Base-by-base conservation (phyloP, 2,329 filamentous ascomycete species). In the Madurella mycetomatis region DNA sequence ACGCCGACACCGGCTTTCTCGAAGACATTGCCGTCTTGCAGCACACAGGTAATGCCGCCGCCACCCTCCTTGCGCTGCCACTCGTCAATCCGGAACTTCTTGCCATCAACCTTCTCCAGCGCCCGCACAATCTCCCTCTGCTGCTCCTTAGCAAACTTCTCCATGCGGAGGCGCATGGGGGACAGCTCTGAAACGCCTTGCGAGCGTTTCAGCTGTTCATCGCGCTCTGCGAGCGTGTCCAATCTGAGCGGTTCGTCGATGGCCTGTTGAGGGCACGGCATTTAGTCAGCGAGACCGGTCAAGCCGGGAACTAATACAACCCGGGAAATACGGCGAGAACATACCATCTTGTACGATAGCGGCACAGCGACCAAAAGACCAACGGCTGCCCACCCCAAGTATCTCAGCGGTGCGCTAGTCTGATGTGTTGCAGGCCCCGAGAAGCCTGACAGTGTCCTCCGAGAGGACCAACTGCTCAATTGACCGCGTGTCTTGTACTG, bases 1-100 rank as follows among this genome's bases (percentile, higher is more conserved):
- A 92, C 92, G 67, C 95, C 96, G 56, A 97, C 91, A 31, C 94
- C 94, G 43, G 89, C 94, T 75, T 99, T 99, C 72, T 99, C 94
- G 66, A 99, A 99, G 48, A 96, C 90, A 59, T 95, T 92, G 62
- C 94, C 92, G 61, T 96, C 91, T 71, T 99, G 94, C 16, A 99
- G 78, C 40, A 99, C 92, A 72, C 92, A 96, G 15, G 90, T 95
- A 64, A 92, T 92, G 61, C 94, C 94, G 53, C 94, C 94, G 41
- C 94, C 94, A 51, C 94, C 94, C 67, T 91, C 86, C 54, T 88
- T 86, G 49, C 94, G 85, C 58, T 84, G 80, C 94, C 94, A 99
- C 61, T 87, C 86, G 73, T 99, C 94, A 56, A 84, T 77, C 56
- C 82, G 81, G 76, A 99, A 99, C 62, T 83, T 81, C 60, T 82